phyloP scores from a whole-genome alignment of 768 basidiomycete species.

The Psilocybe cubensis region DNA sequence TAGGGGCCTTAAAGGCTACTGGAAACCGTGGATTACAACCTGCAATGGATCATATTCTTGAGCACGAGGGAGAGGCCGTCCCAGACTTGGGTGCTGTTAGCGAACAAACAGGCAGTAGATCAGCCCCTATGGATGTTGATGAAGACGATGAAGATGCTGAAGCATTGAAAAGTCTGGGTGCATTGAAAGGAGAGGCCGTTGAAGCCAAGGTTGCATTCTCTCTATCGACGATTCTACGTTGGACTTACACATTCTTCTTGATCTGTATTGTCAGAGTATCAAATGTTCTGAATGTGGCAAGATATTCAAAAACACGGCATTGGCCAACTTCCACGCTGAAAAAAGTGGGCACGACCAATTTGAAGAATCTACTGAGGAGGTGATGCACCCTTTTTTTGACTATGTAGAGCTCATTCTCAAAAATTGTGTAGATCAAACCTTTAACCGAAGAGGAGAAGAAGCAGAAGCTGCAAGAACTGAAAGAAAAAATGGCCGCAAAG shows the following conservation, averaged over 20 bases:
- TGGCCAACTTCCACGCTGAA: slow-evolving; percentile 93
- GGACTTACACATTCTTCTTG: background rate
- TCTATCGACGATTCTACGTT: background rate
- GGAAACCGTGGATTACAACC: slow-evolving; percentile 84
- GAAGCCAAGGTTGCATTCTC: slow-evolving; percentile 63
- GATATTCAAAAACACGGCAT: slow-evolving; percentile 80
- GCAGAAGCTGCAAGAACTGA: slow-evolving; percentile 77
- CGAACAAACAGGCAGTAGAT: slow-evolving; percentile 31
- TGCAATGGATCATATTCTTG: slow-evolving; percentile 88
- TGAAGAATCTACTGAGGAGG: slow-evolving; percentile 95
- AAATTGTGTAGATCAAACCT: slow-evolving; percentile 68
- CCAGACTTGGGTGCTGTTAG: slow-evolving; percentile 60
- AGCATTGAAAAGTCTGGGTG: slow-evolving; percentile 56
- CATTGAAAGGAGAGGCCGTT: slow-evolving; percentile 39
- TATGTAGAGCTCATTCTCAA: background rate
- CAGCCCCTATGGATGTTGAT: slow-evolving; percentile 52
- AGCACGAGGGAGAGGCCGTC: slow-evolving; percentile 75
- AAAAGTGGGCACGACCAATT: slow-evolving; percentile 96
- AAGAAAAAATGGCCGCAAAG: slow-evolving; percentile 80
- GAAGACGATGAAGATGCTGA: slow-evolving; percentile 79
- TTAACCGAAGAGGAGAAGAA: slow-evolving; percentile 94
- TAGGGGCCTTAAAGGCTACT: slow-evolving; percentile 91
- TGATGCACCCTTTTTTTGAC: slow-evolving; percentile 25
- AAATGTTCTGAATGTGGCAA: slow-evolving; percentile 87
- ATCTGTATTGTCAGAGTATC: slow-evolving; percentile 60